Evolutionary conservation across 176 grass and related monocot species (phyloP), one percentile per base, ranked within the genome.

Genomic region (Avena insularis): DNA sequence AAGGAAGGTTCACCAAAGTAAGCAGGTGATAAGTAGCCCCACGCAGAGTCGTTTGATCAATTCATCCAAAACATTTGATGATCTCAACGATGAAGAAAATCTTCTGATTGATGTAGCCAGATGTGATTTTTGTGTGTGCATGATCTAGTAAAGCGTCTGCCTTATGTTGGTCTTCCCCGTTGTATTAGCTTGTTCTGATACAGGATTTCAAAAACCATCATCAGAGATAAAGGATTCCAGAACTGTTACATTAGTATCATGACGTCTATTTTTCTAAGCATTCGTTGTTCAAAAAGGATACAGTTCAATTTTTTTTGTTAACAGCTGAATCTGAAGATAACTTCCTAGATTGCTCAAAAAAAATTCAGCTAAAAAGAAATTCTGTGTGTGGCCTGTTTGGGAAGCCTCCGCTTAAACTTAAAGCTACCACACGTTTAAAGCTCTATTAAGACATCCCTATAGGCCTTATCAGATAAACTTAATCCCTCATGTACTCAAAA

Each of bases 1-100:
- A 48, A 72, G 84, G 45, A 75, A 75, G 47, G 13, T 73, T 73
- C 40, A 72, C 40, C 38, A n/a, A 45, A 46, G 68, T 72, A 71
- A 71, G 9, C 64, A 36, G 29, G 84, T 49, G 46, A 50, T 35
- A 27, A 20, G 72, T 72, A 45, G n/a, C 31, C 48, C n/a, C 57
- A 71, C 15, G 12, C 17, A 55, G 4, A 71, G 43, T 46, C 3
- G 7, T 43, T 61, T 79, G 27, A 25, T 77, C 36, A 68, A 58
- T 77, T 31, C 15, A 16, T 69, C 61, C 33, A 69, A 36, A 69
- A 69, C 65, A 19, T 69, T 2, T 69, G 33, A 38, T 69, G 0
- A 9, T 38, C 15, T 69, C 31, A 38, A 38, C n/a, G 31, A 35
- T 16, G 16, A 0, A 36, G 33, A 84, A 55, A 0, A 73, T 8